These are phyloP conservation scores for Coemansia sp. DNA, from an alignment of 192 early-diverging fungal genomes.

Conservation along the genomic window DNA sequence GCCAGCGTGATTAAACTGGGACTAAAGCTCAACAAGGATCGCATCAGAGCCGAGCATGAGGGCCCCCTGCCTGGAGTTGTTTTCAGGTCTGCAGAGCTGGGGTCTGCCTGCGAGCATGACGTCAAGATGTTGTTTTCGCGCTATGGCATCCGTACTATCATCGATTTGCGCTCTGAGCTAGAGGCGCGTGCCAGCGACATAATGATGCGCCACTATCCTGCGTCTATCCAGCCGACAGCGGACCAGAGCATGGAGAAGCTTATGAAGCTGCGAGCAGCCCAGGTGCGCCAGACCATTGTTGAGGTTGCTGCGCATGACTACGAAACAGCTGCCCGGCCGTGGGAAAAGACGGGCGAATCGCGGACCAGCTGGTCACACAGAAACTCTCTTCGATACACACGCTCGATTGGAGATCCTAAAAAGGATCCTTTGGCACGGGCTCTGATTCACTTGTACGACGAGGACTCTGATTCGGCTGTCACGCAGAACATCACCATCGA, in stretches of 20 bases:
- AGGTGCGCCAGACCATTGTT: slow-evolving; percentile 47
- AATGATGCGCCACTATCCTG: slow-evolving; percentile 46
- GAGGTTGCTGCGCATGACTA: slow-evolving; percentile 53
- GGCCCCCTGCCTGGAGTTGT: slow-evolving; percentile 54
- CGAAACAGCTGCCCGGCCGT: slow-evolving; percentile 43
- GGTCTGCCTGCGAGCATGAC: slow-evolving; percentile 46
- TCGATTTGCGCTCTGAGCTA: slow-evolving; percentile 52
- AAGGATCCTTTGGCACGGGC: slow-evolving; percentile 45
- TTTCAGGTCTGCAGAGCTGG: slow-evolving; percentile 54
- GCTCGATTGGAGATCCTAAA: slow-evolving; percentile 34
- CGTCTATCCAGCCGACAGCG: slow-evolving; percentile 45
- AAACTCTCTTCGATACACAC: slow-evolving; percentile 47
- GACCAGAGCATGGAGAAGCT: slow-evolving; percentile 48
- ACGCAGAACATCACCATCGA: slow-evolving; percentile 24
- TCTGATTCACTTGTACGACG: slow-evolving; percentile 42
- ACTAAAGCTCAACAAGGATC: slow-evolving; percentile 19
- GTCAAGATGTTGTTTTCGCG: slow-evolving; percentile 46
- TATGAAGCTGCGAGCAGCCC: slow-evolving; percentile 24
- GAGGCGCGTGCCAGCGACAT: slow-evolving; percentile 51
- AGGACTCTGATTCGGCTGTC: slow-evolving; percentile 16
- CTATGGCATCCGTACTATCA: slow-evolving; percentile 56
- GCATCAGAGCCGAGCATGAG: slow-evolving; percentile 14
- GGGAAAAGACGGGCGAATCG: slow-evolving; percentile 50
- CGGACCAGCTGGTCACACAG: slow-evolving; percentile 40
- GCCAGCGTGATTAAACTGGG: slow-evolving; percentile 41